Base-by-base conservation (phyloP, 106 monocot genomes). In the Hemerocallis citrina region DNA sequence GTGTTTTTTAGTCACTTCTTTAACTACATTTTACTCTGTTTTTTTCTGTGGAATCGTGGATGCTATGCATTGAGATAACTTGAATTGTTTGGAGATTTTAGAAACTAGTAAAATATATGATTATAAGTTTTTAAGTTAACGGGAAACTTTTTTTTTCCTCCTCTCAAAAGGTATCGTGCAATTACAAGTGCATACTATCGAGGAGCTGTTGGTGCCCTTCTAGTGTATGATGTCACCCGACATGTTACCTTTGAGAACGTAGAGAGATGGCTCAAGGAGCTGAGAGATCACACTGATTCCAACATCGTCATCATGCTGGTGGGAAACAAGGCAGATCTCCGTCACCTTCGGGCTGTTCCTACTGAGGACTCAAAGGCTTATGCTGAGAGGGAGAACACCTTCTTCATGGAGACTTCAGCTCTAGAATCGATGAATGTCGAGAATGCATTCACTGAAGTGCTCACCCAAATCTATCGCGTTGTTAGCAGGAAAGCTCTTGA, bases 331-430 rank as follows among this genome's bases (percentile, higher is more conserved):
- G 79, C 86, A 1, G 91, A 92, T 32, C 45, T 92, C 30, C 79
- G 83, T 34, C 91, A 92, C 71, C 82, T 92, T 8, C 70, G 82
- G 31, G 82, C 91, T 0, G 86, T 92, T 25, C 62, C 86, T 3
- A 72, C 74, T 0, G 91, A 92, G 30, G 91, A 92, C 24, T 81
- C 84, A 5, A 80, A 80, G 43, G 66, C 80, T 49, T 89, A 84
- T 43, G 81, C 89, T 1, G 89, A 89, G 66, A 75, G 59, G 33
- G 81, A 89, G 54, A 72, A 61, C 21, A 78, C 75, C 25, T 84
- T 69, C 72, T 92, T 92, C 77, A 86, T 92, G 86, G 91, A 92
- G 47, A 92, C 91, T n/a, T 92, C 91, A 0, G 91, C 91, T 37
- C 63, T 92, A 1, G 91, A 92, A 57, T 67, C 85, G 16, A 63